A percentile compares a stretch with the other conserved stretches of the same genome.
Evolutionary conservation across 2,329 filamentous ascomycete species (phyloP).

Genomic region (Talaromyces sp.): DNA sequence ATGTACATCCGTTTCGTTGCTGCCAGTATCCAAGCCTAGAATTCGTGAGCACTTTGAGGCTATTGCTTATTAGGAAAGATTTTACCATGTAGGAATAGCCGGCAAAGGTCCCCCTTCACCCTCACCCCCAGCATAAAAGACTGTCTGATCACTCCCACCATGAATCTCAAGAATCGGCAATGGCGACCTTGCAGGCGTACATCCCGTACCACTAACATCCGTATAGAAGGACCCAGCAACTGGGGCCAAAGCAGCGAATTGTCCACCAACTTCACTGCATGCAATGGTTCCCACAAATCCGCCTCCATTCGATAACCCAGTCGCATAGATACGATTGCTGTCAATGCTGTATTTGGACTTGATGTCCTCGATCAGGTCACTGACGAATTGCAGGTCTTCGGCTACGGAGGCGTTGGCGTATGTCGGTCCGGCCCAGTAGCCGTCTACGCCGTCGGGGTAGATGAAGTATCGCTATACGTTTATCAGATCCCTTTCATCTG

Average conservation of each 20-base stretch:
- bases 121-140: conserved; percentile 46
- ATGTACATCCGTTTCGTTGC: conserved; percentile 39
- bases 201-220: conserved; percentile 33
- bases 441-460: conserved; percentile 46
- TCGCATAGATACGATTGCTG: conserved; percentile 44
- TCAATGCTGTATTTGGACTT: conserved; percentile 44
- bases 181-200: conserved; percentile 35
- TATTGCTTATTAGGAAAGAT: background rate
- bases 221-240: conserved; percentile 49
- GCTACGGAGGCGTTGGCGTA: conserved; percentile 43
- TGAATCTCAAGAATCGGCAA: conserved; percentile 52
- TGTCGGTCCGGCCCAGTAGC: conserved; percentile 47
- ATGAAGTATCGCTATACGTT: conserved; percentile 44
- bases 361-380: conserved; percentile 42
- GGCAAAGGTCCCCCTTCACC: conserved; percentile 45
- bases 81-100: conserved; percentile 40
- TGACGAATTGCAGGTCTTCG: conserved; percentile 47
- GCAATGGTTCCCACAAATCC: conserved; percentile 49
- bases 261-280: conserved; percentile 38
- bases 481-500: too few relatives aligned
- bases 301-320: conserved; percentile 48
- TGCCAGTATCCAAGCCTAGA: conserved; percentile 36
- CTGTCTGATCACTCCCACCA: conserved; percentile 47
- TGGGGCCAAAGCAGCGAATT: conserved; percentile 47
- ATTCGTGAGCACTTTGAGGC: conserved; percentile 23